These are phyloP conservation scores for Pleurotus giganteus DNA, from an alignment of 768 basidiomycete genomes.

Conservation along the genomic window DNA sequence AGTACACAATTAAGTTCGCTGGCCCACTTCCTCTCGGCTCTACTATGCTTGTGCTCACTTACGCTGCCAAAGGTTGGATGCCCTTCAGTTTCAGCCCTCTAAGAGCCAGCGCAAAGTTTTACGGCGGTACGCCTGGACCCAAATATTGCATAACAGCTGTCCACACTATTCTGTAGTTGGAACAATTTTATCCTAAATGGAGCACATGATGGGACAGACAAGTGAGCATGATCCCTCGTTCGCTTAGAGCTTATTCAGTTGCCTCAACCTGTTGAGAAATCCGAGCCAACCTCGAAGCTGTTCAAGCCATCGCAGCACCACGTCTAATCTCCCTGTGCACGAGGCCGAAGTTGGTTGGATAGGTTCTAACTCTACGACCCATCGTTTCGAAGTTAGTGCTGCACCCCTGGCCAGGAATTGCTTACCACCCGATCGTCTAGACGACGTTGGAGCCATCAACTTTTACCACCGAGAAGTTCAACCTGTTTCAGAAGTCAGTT, in stretches of 20 bases:
- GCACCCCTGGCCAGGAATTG: not conserved
- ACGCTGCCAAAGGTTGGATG: constrained; percentile 55
- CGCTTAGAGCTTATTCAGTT: too few relatives aligned
- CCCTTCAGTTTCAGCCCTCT: constrained; percentile 61
- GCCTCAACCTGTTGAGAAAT: too few relatives aligned
- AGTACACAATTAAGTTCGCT: constrained; percentile 86
- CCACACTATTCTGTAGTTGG: constrained; percentile 47
- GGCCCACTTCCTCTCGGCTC: not conserved
- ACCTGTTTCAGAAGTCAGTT: constrained; percentile 31
- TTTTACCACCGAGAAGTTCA: constrained; percentile 78
- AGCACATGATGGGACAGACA: too few relatives aligned
- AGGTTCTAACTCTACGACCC: constrained; percentile 27
- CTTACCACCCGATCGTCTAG: constrained; percentile 34
- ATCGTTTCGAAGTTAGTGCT: constrained; percentile 58
- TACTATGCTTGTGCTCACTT: not conserved
- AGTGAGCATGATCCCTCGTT: not conserved
- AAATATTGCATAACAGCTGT: not conserved
- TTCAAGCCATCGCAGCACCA: too few relatives aligned
- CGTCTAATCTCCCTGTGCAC: too few relatives aligned
- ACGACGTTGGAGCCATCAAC: constrained; percentile 74
- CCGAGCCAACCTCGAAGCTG: constrained; percentile 17
- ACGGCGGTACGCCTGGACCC: constrained; percentile 47
- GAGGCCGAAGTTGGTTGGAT: not conserved
- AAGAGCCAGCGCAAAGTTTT: constrained; percentile 74
- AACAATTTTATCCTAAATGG: constrained; percentile 28